These are phyloP conservation scores for Reticulascus tulasneorum DNA, from an alignment of 2,329 filamentous ascomycete genomes.

Conservation along the genomic window DNA sequence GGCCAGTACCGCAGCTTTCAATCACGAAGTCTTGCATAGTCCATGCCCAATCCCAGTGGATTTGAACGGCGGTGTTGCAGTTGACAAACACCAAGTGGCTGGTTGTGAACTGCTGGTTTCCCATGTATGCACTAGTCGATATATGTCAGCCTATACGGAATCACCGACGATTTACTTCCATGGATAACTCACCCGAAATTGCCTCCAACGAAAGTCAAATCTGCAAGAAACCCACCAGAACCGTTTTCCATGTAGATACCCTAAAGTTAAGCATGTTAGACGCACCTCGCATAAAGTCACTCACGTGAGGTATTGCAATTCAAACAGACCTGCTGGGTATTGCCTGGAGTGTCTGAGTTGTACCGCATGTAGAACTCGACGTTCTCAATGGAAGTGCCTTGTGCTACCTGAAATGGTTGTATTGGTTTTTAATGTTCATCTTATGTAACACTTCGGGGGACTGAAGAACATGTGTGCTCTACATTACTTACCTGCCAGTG, in stretches of 20 bases:
- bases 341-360: conserved; percentile 22
- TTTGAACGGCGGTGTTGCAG: conserved; percentile 61
- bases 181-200: conserved; percentile 56
- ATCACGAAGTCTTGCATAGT: conserved; percentile 27
- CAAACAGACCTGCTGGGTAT: conserved; percentile 9
- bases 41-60: conserved; percentile 74
- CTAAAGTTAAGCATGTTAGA: too few species aligned
- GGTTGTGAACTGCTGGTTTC: conserved; percentile 66
- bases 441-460: too few species aligned
- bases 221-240: conserved; percentile 41
- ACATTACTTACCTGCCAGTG: too few species aligned
- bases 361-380: conserved; percentile 44
- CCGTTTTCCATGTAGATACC: too few species aligned
- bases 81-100: conserved; percentile 62
- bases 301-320: too few species aligned
- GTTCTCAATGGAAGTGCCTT: conserved; percentile 49
- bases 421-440: too few species aligned
- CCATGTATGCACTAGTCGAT: conserved; percentile 53
- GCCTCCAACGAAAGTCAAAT: conserved; percentile 60
- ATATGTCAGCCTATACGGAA: too few species aligned
- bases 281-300: too few species aligned
- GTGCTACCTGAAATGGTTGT: conserved; percentile 60
- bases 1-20: conserved; percentile 1
- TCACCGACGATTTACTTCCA: too few species aligned
- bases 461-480: too few species aligned